Evolutionary conservation across 345 rosid species (phyloP).

Genomic region (Salix brachista): DNA sequence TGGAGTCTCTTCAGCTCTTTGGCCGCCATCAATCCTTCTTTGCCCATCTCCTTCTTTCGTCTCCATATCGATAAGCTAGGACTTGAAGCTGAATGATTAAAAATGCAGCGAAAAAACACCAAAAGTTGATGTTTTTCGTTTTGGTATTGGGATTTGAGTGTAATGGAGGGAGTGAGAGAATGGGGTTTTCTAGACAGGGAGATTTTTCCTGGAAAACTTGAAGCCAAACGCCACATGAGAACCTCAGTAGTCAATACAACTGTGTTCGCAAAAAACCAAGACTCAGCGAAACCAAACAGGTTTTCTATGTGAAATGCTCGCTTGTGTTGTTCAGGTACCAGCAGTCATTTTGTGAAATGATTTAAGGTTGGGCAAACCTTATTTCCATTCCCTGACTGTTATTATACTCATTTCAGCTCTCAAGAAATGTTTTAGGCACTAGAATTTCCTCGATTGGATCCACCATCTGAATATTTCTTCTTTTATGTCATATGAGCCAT

Average conservation of each 20-base stretch:
- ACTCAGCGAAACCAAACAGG: background rate
- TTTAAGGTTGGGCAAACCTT: background rate
- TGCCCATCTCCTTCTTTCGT: slow-evolving; percentile 82
- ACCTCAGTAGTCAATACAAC: background rate
- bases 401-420: background rate
- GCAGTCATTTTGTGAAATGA: no score
- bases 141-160: background rate
- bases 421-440: background rate
- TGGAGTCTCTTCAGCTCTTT: slow-evolving; percentile 81
- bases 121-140: background rate
- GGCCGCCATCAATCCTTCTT: slow-evolving; percentile 77
- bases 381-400: background rate
- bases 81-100: slow-evolving; percentile 50
- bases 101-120: slow-evolving; percentile 9
- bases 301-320: background rate
- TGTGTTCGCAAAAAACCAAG: background rate
- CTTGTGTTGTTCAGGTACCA: background rate
- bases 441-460: background rate
- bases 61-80: slow-evolving; percentile 99
- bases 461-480: background rate
- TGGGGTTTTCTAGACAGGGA: background rate
- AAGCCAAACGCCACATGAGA: slow-evolving; percentile 8
- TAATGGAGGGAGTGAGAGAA: background rate
- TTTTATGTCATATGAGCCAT: background rate
- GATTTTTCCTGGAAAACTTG: background rate